Evolutionary conservation across 352 stramenopile species (phyloP), one percentile per base, ranked within the genome.

Genomic region (Phytophthora foliorum): DNA sequence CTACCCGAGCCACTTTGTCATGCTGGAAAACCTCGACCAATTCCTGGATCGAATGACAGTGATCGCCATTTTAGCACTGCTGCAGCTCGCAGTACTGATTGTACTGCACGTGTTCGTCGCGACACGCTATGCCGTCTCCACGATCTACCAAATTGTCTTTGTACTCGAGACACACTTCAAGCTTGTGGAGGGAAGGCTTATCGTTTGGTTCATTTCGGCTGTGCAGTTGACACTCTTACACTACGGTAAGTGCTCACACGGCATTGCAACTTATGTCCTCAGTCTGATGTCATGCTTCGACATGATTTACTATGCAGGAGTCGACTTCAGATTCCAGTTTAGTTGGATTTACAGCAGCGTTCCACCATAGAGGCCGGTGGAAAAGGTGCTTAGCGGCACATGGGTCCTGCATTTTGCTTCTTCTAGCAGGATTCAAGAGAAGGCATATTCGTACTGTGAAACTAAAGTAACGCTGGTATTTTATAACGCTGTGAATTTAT

Each of bases 111-210:
- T 65, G 10, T 56, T 74, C 22, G 52, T 74, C 6, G 52, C 38
- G 10, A 60, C 52, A 7, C 49, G 42, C 19, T 69, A 69, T 39
- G 58, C 66, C 14, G 29, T 69, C n/a, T 39, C 66, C 8, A 41
- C 61, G 4, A 41, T 82, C 19, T 74, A 75, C 24, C 72, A 79
- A 22, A 39, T 83, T 25, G 72, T 53, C 17, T 86, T 86, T 42
- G 77, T 86, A 27, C 55, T 81, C 14, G 69, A 86, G 49, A 77
- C 62, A 4, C 72, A 86, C 17, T 60, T 57, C 21, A 31, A 49
- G 7, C 46, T 76, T 3, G 65, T 82, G 22, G 69, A 76, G 25
- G 63, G 64, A 14, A 73, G 72, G 53, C 50, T 86, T 13, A 38
- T 83, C 17, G 25, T 50, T 14, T 67, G 48, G 34, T 45, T 67